Base-by-base conservation (phyloP, 2,329 filamentous ascomycete species). In the Paecilomyces fulvus region DNA sequence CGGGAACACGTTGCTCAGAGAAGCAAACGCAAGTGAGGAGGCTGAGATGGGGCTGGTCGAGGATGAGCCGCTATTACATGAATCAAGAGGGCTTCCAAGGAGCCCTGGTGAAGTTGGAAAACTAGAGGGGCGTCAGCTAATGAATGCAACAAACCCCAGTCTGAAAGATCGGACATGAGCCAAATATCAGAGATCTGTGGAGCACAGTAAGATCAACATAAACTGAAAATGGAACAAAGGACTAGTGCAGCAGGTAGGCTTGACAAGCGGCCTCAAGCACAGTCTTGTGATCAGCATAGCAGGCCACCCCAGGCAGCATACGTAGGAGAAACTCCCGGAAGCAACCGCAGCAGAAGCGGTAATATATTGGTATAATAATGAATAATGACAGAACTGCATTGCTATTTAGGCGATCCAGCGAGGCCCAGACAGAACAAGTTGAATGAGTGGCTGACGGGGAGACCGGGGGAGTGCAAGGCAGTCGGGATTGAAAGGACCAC, bases 21-120 rank as follows among this genome's bases (percentile, higher is more conserved):
- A 66, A 46, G 74, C 65, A 63, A 72, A 80, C 60, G 75, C 70
- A 61, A 77, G 72, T 51, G 77, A 77, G 30, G 78, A 80, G 57
- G 75, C 77, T 61, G 79, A 80, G 62, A 76, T 77, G 58, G 77
- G 77, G 64, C 76, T 79, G 63, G 77, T 76, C 61, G 78, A 79
- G 64, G 76, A 77, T 61, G 77, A 82, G 65, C 80, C 80, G 56
- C 77, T 79, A 43, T 43, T 43, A 56, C 77, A 80, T 59, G 81
- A 80, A 71, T 83, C 80, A 54, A 73, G 65, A 54, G 75, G 73
- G 61, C 72, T 76, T 69, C 77, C 72, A 58, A 81, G 77, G 63
- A 81, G 76, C 62, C 77, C 75, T 65, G 76, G 70, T 58, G 73
- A 73, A 60, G 75, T 64, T 59, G 78, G 75, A 68, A 80, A 83